Percentiles rank a stretch among this genome's conserved stretches.
phyloP scores from a whole-genome alignment of 345 rosid species.

The Abelmoschus esculentus region DNA sequence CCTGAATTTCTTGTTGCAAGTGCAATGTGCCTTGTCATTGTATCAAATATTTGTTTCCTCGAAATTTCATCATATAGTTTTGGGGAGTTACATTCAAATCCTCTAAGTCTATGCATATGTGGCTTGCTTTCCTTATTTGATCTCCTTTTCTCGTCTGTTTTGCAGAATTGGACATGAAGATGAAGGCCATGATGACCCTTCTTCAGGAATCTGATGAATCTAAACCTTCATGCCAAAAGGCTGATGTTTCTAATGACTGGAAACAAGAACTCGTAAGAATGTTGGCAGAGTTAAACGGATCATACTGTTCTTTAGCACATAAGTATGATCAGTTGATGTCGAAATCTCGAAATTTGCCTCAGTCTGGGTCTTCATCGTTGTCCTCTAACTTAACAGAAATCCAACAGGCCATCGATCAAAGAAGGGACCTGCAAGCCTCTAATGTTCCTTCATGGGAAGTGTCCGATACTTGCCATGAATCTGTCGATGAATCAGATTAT shows the following conservation, averaged over 20 bases:
- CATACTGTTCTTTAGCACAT: slow-evolving; percentile 29
- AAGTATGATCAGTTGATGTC: slow-evolving; percentile 27
- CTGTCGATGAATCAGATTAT: slow-evolving; percentile 10
- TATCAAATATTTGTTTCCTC: too few relatives aligned
- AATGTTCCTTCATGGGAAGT: slow-evolving; percentile 10
- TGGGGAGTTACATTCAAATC: not conserved
- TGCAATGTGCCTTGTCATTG: not conserved
- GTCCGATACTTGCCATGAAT: slow-evolving; percentile 16
- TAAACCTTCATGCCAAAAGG: not conserved
- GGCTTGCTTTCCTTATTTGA: not conserved
- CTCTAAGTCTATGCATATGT: not conserved
- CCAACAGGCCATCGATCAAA: not conserved
- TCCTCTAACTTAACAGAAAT: not conserved
- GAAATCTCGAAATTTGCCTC: slow-evolving; percentile 5
- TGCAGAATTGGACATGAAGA: slow-evolving; percentile 36
- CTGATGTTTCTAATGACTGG: slow-evolving; percentile 1
- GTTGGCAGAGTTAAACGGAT: slow-evolving; percentile 31
- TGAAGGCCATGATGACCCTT: slow-evolving; percentile 26
- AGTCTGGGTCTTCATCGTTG: slow-evolving; percentile 12
- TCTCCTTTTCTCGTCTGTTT: not conserved
- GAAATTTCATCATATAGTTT: too few relatives aligned
- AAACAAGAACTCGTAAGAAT: slow-evolving; percentile 18
- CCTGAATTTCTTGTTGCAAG: too few relatives aligned
- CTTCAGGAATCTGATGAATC: slow-evolving; percentile 13
- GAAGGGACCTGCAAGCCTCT: not conserved